Conservation (phyloP, 83 land plant genomes). For the Thuja plicata region DNA sequence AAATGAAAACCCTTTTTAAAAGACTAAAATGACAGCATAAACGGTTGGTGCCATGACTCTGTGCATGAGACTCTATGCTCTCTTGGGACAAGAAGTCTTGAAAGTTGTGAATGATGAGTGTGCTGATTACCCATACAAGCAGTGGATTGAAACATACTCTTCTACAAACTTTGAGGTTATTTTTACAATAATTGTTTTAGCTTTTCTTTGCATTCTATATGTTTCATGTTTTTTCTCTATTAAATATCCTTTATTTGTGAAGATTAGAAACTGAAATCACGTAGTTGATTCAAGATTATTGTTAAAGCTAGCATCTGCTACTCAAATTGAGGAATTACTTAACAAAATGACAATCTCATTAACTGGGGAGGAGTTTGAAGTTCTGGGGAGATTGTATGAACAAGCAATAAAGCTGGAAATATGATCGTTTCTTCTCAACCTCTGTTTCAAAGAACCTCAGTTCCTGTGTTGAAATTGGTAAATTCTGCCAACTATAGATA, state of each 20-base stretch:
- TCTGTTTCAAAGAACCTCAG: conserved; percentile 37
- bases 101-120: conserved; percentile 23
- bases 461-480: conserved; percentile 47
- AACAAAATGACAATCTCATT: conserved; percentile 66
- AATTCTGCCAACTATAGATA: conserved; percentile 34
- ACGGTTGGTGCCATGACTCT: conserved; percentile 93
- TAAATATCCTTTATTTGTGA: neutral
- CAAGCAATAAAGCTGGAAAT: conserved; percentile 82
- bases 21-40: conserved; percentile 65
- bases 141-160: conserved; percentile 85
- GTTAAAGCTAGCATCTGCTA: conserved; percentile 52
- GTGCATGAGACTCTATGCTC: conserved; percentile 90
- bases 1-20: conserved; percentile 68
- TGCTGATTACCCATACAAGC: conserved; percentile 53
- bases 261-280: neutral
- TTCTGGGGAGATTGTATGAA: conserved; percentile 69
- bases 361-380: conserved; percentile 57
- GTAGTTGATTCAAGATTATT: neutral
- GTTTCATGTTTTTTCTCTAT: neutral
- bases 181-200: neutral
- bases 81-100: conserved; percentile 68
- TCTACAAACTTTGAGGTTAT: conserved; percentile 75
- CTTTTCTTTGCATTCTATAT: neutral
- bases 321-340: conserved; percentile 72
- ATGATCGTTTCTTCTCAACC: conserved; percentile 70